Conservation (phyloP, 2,329 filamentous ascomycete species). For the Clarireedia paspali region DNA sequence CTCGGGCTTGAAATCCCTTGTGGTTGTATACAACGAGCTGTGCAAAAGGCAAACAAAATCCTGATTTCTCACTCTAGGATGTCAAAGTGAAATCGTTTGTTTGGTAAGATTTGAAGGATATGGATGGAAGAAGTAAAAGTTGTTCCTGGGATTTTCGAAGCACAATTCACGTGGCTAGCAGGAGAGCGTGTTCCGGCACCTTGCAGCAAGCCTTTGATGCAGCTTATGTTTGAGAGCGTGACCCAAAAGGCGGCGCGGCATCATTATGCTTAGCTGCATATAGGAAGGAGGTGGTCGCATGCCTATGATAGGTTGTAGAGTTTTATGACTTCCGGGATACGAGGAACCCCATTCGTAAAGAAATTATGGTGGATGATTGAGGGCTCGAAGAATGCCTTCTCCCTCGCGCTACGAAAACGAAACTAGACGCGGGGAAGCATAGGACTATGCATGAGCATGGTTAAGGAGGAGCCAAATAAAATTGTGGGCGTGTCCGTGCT, state of each 20-base stretch:
- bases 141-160: not conserved
- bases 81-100: not conserved
- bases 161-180: conserved; percentile 5
- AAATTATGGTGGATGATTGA: not conserved
- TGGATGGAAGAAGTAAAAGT: not conserved
- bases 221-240: conserved; percentile 7
- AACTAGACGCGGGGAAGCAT: not conserved
- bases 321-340: not conserved
- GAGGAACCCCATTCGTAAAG: not conserved
- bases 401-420: not conserved
- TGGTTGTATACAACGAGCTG: not conserved
- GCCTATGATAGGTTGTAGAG: not conserved
- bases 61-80: not conserved
- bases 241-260: conserved; percentile 3
- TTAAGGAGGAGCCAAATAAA: not conserved
- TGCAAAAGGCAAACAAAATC: not conserved
- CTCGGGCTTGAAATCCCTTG: not conserved
- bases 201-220: conserved; percentile 2
- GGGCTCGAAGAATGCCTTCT: not conserved
- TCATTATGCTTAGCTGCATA: conserved; percentile 2
- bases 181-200: conserved; percentile 2
- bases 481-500: not conserved
- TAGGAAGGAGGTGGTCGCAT: not conserved
- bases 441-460: not conserved
- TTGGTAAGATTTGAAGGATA: not conserved